Base-by-base conservation (phyloP, 208 protist genomes). In the Acanthamoeba triangularis region DNA sequence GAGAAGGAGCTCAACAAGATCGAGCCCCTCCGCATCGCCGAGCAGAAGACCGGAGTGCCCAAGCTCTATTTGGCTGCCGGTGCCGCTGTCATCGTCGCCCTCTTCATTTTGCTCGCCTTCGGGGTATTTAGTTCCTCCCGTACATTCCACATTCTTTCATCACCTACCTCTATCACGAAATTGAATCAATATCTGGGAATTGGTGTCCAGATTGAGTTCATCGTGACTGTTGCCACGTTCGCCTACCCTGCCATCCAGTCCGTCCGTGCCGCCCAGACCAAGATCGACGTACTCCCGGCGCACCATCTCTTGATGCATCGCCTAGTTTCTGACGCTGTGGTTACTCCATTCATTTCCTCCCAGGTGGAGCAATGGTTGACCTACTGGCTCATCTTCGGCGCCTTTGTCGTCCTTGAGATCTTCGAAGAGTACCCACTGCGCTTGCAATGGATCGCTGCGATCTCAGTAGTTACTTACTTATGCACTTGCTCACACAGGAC, bases 321-420 rank as follows among this genome's bases (percentile, higher is more conserved):
- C n/a, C n/a, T n/a, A n/a, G n/a, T n/a, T n/a, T n/a, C n/a, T n/a
- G n/a, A n/a, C n/a, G n/a, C n/a, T n/a, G n/a, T n/a, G n/a, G n/a
- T n/a, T 56, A 18, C 52, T 18, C 52, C 16, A 6, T 18, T 18
- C 52, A 11, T 56, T 56, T 11, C 52, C 37, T 10, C 52, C 3
- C 80, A 88, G 80, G 47, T 88, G 41, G 80, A 88, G 80, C 80
- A 88, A 23, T 88, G 80, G 80, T 49, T 88, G 41, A 88, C 80
- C 18, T 88, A 88, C n/a, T 88, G 80, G 80, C 47, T 88, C 47
- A 56, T 88, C 80, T 88, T 88, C 47, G 80, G 80, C 20, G n/a
- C 30, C 49, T 88, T 88, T 63, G 41, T 49, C 47, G 47, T 88
- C 80, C 49, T 88, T 13, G 80, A 88, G 49, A 88, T 0, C 47